A percentile compares a stretch with the other conserved stretches of the same genome.
Conservation (phyloP, 345 rosid species). For the Cardamine chenopodiifolia region DNA sequence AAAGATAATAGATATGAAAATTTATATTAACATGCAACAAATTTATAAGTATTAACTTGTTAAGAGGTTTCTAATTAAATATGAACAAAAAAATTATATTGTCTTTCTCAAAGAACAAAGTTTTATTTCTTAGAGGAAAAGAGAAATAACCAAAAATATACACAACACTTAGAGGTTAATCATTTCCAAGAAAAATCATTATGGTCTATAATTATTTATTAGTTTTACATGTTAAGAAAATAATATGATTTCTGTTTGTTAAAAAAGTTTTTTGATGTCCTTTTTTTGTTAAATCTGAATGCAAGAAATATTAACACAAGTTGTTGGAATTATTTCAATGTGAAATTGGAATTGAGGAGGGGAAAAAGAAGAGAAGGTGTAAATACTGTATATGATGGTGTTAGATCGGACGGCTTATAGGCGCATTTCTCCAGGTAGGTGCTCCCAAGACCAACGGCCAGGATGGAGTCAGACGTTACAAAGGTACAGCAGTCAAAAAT, state of each 20-base stretch:
- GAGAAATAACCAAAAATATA: background rate
- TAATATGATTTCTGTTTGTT: background rate
- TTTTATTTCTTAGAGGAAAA: background rate
- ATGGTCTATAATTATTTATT: no score
- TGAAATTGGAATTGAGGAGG: no score
- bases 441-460: background rate
- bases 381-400: background rate
- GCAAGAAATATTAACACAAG: background rate
- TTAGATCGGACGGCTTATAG: background rate
- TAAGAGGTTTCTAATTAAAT: background rate
- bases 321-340: background rate
- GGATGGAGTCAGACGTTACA: background rate
- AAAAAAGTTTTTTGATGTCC: no score
- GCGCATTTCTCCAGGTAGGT: background rate
- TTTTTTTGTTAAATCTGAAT: background rate
- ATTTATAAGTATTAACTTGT: no score
- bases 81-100: background rate
- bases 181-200: no score
- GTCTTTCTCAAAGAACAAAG: background rate
- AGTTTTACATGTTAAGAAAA: background rate
- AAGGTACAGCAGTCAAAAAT: background rate
- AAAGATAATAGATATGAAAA: no score
- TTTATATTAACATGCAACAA: no score
- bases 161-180: no score
- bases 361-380: no score